A percentile compares a stretch with the other conserved stretches of the same genome.
Conservation (phyloP, 176 grass and related monocot species). For the Hordeum marinum region DNA sequence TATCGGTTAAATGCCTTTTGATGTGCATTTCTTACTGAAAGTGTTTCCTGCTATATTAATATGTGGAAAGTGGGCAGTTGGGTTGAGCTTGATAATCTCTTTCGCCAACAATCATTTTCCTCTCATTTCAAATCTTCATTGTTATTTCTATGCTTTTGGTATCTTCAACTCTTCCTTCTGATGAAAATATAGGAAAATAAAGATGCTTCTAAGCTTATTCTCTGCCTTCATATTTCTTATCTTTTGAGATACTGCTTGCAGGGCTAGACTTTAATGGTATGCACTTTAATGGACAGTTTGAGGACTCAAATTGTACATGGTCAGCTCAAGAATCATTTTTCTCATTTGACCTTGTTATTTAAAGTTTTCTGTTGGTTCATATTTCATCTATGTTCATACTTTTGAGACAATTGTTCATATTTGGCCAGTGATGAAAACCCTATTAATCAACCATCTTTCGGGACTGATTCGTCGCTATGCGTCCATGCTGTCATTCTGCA, state of each 20-base stretch:
- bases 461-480: neutral
- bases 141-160: too few species aligned
- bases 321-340: slow-evolving; percentile 54
- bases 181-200: too few species aligned
- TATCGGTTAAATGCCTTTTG: neutral
- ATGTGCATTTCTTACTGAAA: neutral
- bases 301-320: neutral
- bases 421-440: slow-evolving; percentile 2
- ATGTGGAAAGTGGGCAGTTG: neutral
- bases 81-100: neutral
- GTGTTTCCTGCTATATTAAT: neutral
- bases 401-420: neutral
- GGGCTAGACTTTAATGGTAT: too few species aligned
- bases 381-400: too few species aligned
- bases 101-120: neutral
- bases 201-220: too few species aligned
- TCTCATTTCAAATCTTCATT: neutral
- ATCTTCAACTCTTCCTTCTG: too few species aligned
- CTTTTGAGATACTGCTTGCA: too few species aligned
- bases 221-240: too few species aligned
- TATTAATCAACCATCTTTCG: neutral
- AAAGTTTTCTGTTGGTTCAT: too few species aligned
- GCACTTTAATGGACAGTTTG: slow-evolving; percentile 33
- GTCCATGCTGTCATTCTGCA: neutral
- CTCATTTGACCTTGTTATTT: neutral